Base-by-base conservation (phyloP, 257 asterid genomes). In the Solanum verrucosum region DNA sequence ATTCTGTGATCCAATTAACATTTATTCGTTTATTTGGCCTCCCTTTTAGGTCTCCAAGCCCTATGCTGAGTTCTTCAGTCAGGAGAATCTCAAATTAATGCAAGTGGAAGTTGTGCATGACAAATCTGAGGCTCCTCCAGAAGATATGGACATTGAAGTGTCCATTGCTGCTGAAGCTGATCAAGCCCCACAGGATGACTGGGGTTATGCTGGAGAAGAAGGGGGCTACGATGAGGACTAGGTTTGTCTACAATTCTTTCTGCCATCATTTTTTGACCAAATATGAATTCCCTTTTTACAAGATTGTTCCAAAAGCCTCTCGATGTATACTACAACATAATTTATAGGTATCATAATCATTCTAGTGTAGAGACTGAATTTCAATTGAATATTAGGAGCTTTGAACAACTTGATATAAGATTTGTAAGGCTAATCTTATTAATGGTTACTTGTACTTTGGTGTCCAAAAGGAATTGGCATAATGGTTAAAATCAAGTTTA, bases 41-140 rank as follows among this genome's bases (percentile, higher is more conserved):
- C 63, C 65, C 56, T 56, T 5, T 31, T 34, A 96, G 99, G 98
- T 96, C 56, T 91, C 98, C 31, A 94, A 95, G 92, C 99, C 99
- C n/a, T 96, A 94, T 86, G 29, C 84, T 0, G 91, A 95, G 60
- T 94, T 92, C 90, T 95, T 96, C 92, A 90, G 91, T 37, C 94
- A 94, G 7, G 89, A 88, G 8, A 92, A 87, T 79, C 95, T 96
- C 40, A 91, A 92, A 84, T 44, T 87, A 56, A 88, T 91, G 94
- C 91, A 90, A 91, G 91, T 9, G 85, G 93, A 89, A 59, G 37
- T 89, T 11, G 21, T 6, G 88, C 91, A 88, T 5, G 92, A 90
- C 33, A 75, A 46, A 20, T 82, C 4, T 2, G 91, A 89, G 44
- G 88, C 75, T 18, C 88, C 91, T n/a, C 74, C 84, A 1, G 95